These are phyloP conservation scores for Cucurbita moschata DNA, from an alignment of 306 rosid genomes.

Conservation along the genomic window DNA sequence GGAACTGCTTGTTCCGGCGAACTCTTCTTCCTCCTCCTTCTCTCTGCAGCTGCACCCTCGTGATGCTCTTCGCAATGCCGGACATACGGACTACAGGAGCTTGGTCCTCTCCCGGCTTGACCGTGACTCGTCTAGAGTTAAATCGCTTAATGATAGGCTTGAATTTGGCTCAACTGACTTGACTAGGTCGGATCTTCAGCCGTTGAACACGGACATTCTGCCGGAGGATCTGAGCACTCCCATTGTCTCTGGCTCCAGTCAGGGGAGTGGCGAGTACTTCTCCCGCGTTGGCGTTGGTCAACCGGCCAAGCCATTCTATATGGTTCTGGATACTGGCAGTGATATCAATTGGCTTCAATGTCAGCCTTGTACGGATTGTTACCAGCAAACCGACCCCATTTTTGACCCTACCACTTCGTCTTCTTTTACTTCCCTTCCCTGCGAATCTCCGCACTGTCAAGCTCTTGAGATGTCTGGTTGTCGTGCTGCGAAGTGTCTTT, in stretches of 20 bases:
- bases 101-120: slow-evolving; percentile 33
- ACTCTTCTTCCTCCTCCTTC: slow-evolving; percentile 6
- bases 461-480: slow-evolving; percentile 36
- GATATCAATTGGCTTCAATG: slow-evolving; percentile 91
- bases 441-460: slow-evolving; percentile 37
- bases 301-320: slow-evolving; percentile 45
- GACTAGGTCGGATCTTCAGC: slow-evolving; percentile 32
- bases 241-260: slow-evolving; percentile 39
- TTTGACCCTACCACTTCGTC: slow-evolving; percentile 50
- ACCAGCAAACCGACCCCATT: slow-evolving; percentile 74
- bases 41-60: slow-evolving; percentile 39
- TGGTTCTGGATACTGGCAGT: slow-evolving; percentile 88
- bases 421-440: slow-evolving; percentile 32
- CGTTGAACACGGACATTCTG: slow-evolving; percentile 25
- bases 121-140: slow-evolving; percentile 70
- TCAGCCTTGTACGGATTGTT: slow-evolving; percentile 71
- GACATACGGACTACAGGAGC: slow-evolving; percentile 30
- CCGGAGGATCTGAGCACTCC: slow-evolving; percentile 56
- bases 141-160: slow-evolving; percentile 38
- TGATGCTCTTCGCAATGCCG: slow-evolving; percentile 19
- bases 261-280: slow-evolving; percentile 94
- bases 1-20: not conserved
- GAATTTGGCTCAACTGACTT: slow-evolving; percentile 20
- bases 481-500: slow-evolving; percentile 32
- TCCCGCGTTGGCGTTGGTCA: slow-evolving; percentile 52